Evolutionary conservation across 345 rosid species (phyloP), one percentile per base, ranked within the genome.

Genomic region (Draba incana): DNA sequence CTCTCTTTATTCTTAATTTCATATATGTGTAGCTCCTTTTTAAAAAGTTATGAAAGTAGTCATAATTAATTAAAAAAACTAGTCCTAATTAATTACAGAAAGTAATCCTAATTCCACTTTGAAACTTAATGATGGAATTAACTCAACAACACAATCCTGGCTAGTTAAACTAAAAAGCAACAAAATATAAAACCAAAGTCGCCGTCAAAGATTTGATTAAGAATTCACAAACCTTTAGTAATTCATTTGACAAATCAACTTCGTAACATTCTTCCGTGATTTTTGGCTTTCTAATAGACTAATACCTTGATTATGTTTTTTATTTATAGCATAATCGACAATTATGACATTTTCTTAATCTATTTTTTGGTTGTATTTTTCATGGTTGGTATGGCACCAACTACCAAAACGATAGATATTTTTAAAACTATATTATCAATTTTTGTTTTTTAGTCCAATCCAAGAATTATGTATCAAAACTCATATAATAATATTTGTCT

Each of bases 201-300:
- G 3, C 43, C 15, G 52, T 60, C 69, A 64, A 57, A 64, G 44
- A 47, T 28, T 39, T 64, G 41, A 54, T 35, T 37, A 71, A 37
- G 42, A 71, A 53, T 56, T 54, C 37, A 24, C 51, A 59, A 62
- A 52, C 53, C 10, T 57, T 57, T 14, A 20, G 23, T 11, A 25
- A 13, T 62, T 35, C 31, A 24, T 12, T 27, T 63, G 13, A 39
- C 49, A 67, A 66, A 74, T 53, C 72, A 53, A 60, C 69, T 62
- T 71, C 65, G 20, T 52, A 38, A 53, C 75, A 72, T 72, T 79
- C 75, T 58, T 58, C 64, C 77, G 67, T 58, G 59, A 64, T 52
- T 60, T 62, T 42, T 16, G 69, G 76, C 66, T 53, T 52, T 48
- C 10, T 6, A 10, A 20, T 20, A 20, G 20, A 20, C 20, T 20